Evolutionary conservation across 1,284 basidiomycete genomes (phyloP).

Genomic region (Macrocybe sp.): DNA sequence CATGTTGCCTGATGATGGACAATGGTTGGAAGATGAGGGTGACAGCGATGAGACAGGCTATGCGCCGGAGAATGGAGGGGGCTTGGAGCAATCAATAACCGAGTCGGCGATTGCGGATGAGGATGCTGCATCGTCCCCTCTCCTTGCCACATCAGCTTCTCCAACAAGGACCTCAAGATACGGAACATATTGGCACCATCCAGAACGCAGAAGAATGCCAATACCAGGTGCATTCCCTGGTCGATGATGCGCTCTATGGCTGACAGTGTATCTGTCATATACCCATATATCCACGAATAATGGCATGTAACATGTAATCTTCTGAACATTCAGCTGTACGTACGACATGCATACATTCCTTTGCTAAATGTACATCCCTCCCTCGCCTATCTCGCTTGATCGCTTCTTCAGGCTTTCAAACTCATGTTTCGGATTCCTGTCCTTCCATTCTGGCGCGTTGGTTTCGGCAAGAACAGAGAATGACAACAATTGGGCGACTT

Average conservation of each 20-base stretch:
- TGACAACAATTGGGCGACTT: constrained; percentile 30
- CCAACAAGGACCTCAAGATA: constrained; percentile 40
- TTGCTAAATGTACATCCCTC: constrained; percentile 52
- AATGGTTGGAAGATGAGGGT: constrained; percentile 57
- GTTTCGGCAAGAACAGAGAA: constrained; percentile 26
- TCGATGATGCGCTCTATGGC: constrained; percentile 2
- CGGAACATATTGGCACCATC: constrained; percentile 73
- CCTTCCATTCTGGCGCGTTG: constrained; percentile 8
- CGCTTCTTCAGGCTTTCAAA: constrained; percentile 10
- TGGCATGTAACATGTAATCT: background rate
- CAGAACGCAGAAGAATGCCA: constrained; percentile 53
- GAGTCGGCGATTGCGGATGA: constrained; percentile 20
- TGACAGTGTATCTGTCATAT: background rate
- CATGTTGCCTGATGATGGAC: constrained; percentile 72
- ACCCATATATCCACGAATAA: background rate
- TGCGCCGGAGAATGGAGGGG: constrained; percentile 20
- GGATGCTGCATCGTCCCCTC: constrained; percentile 7
- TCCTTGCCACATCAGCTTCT: constrained; percentile 14
- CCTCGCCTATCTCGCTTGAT: constrained; percentile 37
- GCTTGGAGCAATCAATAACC: constrained; percentile 22
- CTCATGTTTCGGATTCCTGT: background rate
- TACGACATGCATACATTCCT: constrained; percentile 1
- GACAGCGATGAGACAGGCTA: constrained; percentile 31
- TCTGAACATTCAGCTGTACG: background rate
- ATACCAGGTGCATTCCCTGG: constrained; percentile 50